These are phyloP conservation scores for Comarum palustre DNA, from an alignment of 306 rosid genomes.

Conservation along the genomic window DNA sequence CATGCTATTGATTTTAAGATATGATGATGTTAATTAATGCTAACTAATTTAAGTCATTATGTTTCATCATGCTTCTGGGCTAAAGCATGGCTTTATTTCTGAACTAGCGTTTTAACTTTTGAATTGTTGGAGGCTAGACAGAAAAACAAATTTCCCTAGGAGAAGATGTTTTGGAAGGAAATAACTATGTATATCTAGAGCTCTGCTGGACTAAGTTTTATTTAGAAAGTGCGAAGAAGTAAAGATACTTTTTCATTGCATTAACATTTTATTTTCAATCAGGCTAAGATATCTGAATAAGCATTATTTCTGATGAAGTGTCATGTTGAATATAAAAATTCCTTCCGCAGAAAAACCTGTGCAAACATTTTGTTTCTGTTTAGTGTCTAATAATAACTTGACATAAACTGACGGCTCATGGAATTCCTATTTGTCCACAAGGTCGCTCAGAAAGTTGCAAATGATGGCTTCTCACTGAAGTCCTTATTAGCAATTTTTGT, in stretches of 20 bases:
- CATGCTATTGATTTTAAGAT: neutral
- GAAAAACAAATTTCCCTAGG: neutral
- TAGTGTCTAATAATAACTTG: neutral
- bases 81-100: conserved; percentile 1
- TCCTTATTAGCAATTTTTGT: neutral
- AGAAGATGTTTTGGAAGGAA: neutral
- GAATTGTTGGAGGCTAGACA: neutral
- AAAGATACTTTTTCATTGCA: neutral
- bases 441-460: neutral
- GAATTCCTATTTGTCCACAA: neutral
- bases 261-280: neutral
- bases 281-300: neutral
- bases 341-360: neutral
- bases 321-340: neutral
- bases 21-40: neutral
- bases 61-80: neutral
- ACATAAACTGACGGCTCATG: neutral
- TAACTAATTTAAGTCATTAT: neutral
- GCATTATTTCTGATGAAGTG: neutral
- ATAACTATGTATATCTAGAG: neutral
- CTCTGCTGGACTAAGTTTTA: neutral
- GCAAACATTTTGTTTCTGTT: neutral
- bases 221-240: neutral
- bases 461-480: neutral
- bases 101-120: neutral